Base-by-base conservation (phyloP, 1,284 basidiomycete species). In the Ceratobasidium sp. region DNA sequence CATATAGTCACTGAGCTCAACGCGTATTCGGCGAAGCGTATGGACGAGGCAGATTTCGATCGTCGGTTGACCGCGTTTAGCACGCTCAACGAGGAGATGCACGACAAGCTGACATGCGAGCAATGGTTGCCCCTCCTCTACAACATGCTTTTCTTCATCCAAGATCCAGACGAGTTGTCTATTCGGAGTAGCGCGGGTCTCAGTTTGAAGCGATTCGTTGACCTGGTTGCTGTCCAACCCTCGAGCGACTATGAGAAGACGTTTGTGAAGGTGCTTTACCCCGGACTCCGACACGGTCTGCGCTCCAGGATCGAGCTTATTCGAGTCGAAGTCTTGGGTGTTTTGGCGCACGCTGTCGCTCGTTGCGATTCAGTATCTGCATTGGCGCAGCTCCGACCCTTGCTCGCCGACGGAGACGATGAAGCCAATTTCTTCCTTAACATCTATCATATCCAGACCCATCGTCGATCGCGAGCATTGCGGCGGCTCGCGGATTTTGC, bases 351-450 rank as follows among this genome's bases (percentile, higher is more conserved):
- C 76, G 91, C 93, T 0, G 89, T 96, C 2, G 83, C 86, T 47
- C 87, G 86, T 73, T 94, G 93, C 76, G 82, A 85, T 1, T 80
- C 84, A n/a, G 83, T 95, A 23, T 80, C 82, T 0, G 81, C 86
- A 1, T 82, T 98, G 49, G 87, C 87, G 58, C 95, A 98, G 79
- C 91, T 98, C 89, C 87, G 83, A 7, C 86, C 89, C 11, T 83
- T 99, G 11, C 86, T 98, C n/a, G 94, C 93, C 3, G 89, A 87
- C 18, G 96, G 94, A 0, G 97, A 99, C 78, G 92, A 94, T 58
- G 98, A 99, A 80, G 96, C 95, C 32, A 96, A 92, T 80, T 97
- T 99, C 83, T 98, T 99, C 86, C 91, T 91, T 84, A 99, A 99
- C 81, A 89, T 99, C 64, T 89, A 93, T 76, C 98, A 99, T 80